Evolutionary conservation across 345 rosid species (phyloP).

Genomic region (Eucalyptus fibrosa): DNA sequence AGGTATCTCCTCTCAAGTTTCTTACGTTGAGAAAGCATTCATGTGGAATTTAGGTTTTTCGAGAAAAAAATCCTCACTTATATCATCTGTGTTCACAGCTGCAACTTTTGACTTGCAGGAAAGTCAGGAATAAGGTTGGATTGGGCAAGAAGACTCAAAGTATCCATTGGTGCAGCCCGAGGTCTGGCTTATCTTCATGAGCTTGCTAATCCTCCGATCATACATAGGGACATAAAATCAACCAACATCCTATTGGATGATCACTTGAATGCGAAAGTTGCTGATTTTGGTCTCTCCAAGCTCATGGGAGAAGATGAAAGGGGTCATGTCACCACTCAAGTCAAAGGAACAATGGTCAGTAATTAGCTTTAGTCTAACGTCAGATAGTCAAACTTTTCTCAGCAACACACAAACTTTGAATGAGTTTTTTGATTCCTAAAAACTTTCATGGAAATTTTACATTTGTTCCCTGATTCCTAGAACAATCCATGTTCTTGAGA

Average conservation of each 20-base stretch:
- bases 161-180: slow-evolving; percentile 71
- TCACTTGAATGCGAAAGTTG: slow-evolving; percentile 69
- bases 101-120: slow-evolving; percentile 22
- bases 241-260: slow-evolving; percentile 74
- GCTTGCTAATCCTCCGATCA: slow-evolving; percentile 90
- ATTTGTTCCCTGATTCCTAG: not conserved
- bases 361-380: not conserved
- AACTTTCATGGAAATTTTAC: no score
- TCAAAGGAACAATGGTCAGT: slow-evolving; percentile 95
- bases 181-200: slow-evolving; percentile 89
- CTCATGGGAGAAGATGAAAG: slow-evolving; percentile 42
- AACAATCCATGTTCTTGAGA: not conserved
- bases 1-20: slow-evolving; percentile 22
- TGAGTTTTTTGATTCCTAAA: not conserved
- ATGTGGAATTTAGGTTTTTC: not conserved
- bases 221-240: slow-evolving; percentile 89
- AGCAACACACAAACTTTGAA: not conserved
- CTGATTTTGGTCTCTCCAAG: slow-evolving; percentile 92
- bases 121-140: slow-evolving; percentile 69
- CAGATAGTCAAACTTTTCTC: not conserved
- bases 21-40: not conserved
- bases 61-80: not conserved
- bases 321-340: slow-evolving; percentile 81
- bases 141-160: slow-evolving; percentile 72
- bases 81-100: not conserved